phyloP scores from a whole-genome alignment of 345 rosid genomes.

The Hibiscus mutabilis region DNA sequence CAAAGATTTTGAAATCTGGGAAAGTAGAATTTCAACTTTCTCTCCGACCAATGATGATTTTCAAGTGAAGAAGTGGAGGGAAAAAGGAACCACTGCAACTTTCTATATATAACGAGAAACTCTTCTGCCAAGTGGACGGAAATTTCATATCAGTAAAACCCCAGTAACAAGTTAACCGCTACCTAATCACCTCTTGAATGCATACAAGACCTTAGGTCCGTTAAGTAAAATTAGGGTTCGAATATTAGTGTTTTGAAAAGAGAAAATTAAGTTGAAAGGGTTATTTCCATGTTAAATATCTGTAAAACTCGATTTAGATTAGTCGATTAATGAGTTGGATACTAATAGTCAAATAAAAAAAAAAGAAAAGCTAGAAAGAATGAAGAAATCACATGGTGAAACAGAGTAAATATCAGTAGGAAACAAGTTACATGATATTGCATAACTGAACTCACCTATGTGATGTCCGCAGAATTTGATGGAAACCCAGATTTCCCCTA shows the following conservation, averaged over 20 bases:
- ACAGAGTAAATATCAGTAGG: neutral
- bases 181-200: neutral
- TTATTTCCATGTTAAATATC: no score
- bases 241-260: no score
- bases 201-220: neutral
- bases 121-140: neutral
- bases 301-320: no score
- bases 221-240: no score
- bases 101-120: neutral
- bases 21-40: neutral
- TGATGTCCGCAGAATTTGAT: neutral
- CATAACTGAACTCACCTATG: neutral
- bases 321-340: no score
- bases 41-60: conserved; percentile 9
- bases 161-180: neutral
- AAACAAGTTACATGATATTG: neutral
- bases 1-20: conserved; percentile 1
- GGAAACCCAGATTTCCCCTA: neutral
- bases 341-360: no score
- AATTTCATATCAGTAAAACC: neutral
- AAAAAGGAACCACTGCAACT: neutral
- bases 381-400: no score
- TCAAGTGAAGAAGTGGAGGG: neutral
- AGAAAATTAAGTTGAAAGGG: no score
- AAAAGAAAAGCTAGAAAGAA: no score